These are phyloP conservation scores for Nissolia schottii DNA, from an alignment of 306 rosid genomes.

Conservation along the genomic window DNA sequence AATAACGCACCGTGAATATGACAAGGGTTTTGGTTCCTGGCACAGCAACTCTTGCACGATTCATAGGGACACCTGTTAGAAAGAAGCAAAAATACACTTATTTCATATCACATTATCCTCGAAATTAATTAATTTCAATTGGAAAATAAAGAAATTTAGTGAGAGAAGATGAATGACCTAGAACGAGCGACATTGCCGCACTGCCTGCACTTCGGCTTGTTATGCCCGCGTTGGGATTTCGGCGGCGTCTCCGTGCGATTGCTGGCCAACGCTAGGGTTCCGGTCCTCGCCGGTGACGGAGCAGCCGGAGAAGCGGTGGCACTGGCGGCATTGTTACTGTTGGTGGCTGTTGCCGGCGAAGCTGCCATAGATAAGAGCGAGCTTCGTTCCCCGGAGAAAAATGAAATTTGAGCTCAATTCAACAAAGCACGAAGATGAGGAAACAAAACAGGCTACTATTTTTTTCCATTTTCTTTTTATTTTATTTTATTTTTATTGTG, in stretches of 20 bases:
- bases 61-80: conserved; percentile 79
- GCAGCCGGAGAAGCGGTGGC: background rate
- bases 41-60: conserved; percentile 91
- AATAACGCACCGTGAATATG: conserved; percentile 63
- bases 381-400: background rate
- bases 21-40: conserved; percentile 92
- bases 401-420: background rate
- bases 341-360: background rate
- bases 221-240: conserved; percentile 48
- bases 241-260: conserved; percentile 7
- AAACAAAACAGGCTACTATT: background rate
- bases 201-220: conserved; percentile 53
- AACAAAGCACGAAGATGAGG: background rate
- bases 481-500: too few species aligned
- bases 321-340: background rate
- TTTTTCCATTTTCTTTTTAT: too few species aligned
- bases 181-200: conserved; percentile 99
- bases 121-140: background rate
- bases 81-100: background rate
- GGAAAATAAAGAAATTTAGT: background rate
- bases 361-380: background rate
- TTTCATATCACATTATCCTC: background rate
- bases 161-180: conserved; percentile 23
- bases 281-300: background rate
- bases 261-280: conserved; percentile 1